phyloP scores from a whole-genome alignment of 352 stramenopile genomes.

The Pythium chondricola region DNA sequence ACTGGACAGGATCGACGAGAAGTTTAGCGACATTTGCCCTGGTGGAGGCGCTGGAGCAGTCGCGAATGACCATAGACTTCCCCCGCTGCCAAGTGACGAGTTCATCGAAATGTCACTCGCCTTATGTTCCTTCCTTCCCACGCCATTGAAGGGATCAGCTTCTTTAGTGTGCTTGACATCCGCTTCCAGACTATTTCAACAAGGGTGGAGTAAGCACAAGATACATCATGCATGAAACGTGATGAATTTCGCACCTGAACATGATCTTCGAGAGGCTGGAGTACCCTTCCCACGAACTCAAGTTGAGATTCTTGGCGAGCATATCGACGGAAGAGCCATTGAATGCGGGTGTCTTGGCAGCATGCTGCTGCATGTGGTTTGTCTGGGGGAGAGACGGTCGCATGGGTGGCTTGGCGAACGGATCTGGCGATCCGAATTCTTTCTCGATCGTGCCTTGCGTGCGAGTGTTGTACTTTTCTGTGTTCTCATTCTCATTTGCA shows the following conservation, averaged over 20 bases:
- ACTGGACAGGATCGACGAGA: constrained; percentile 46
- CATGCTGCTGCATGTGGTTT: not conserved
- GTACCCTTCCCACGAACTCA: constrained; percentile 64
- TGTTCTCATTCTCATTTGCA: not conserved
- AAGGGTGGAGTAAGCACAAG: not conserved
- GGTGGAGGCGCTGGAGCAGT: constrained; percentile 4
- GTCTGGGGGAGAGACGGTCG: not conserved
- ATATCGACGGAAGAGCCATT: constrained; percentile 22
- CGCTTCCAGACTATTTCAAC: constrained; percentile 21
- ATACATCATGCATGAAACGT: not conserved
- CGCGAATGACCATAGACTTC: constrained; percentile 7
- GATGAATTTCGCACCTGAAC: constrained; percentile 38
- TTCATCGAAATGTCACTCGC: constrained; percentile 18
- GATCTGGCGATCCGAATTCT: too few species aligned
- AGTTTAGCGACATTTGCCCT: constrained; percentile 24
- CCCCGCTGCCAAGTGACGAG: constrained; percentile 2
- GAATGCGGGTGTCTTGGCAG: constrained; percentile 3
- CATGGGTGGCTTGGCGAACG: not conserved
- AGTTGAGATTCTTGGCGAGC: constrained; percentile 33
- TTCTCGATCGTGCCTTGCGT: not conserved
- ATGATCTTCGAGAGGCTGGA: constrained; percentile 67
- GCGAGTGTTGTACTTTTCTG: constrained; percentile 3
- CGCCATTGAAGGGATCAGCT: not conserved
- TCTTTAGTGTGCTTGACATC: constrained; percentile 10
- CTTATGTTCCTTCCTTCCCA: constrained; percentile 11